A percentile compares a stretch with the other conserved stretches of the same genome.
Evolutionary conservation across 345 rosid genomes (phyloP).

Genomic region (Excoecaria cochinchinensis): DNA sequence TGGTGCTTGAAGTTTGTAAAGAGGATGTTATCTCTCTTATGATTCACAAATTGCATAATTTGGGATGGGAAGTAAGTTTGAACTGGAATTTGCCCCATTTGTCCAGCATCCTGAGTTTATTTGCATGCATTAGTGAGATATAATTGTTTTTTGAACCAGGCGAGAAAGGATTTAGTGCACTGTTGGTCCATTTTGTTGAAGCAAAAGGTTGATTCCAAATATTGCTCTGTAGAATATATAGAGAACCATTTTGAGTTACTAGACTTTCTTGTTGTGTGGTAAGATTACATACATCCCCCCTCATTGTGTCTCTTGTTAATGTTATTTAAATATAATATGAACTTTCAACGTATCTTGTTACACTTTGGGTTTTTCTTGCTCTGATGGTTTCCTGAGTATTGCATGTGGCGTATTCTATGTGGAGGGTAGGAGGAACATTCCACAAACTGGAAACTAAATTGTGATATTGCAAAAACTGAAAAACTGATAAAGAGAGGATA

Average conservation of each 20-base stretch:
- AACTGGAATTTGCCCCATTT: neutral
- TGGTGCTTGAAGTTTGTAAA: slow-evolving; percentile 75
- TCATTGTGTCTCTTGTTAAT: neutral
- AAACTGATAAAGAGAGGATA: neutral
- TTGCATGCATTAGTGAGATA: neutral
- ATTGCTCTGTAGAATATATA: slow-evolving; percentile 72
- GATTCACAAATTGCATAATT: slow-evolving; percentile 72
- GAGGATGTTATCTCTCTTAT: slow-evolving; percentile 77
- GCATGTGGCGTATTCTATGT: neutral
- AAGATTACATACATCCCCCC: slow-evolving; percentile 19
- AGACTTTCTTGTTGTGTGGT: slow-evolving; percentile 80
- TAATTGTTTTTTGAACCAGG: slow-evolving; percentile 34
- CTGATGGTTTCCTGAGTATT: neutral
- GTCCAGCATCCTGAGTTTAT: neutral
- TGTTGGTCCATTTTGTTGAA: slow-evolving; percentile 90
- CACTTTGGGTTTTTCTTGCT: neutral
- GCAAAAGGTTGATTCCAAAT: slow-evolving; percentile 64
- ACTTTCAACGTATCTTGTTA: neutral
- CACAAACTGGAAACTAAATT: neutral
- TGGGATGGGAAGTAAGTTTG: slow-evolving; percentile 90
- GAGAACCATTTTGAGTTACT: slow-evolving; percentile 84
- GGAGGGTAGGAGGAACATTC: neutral
- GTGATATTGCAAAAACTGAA: neutral
- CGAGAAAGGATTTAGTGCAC: slow-evolving; percentile 87
- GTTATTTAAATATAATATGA: neutral